Base-by-base conservation (phyloP, 1,284 basidiomycete genomes). In the Cutaneotrichosporon mucoides region DNA sequence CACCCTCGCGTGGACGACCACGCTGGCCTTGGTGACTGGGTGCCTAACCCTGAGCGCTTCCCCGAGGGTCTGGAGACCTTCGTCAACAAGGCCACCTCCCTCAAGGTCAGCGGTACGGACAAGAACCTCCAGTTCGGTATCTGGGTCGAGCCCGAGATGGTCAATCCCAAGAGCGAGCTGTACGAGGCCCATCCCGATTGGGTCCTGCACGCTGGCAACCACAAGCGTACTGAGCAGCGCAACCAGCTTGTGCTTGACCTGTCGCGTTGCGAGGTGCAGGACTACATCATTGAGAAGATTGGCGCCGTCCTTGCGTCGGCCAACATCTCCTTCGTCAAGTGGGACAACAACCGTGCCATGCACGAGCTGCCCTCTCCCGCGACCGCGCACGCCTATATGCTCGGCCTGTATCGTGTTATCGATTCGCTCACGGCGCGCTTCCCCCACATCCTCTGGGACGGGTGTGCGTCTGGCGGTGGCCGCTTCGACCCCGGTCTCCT, bases 141-240 rank as follows among this genome's bases (percentile, higher is more conserved):
- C 47, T 73, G 72, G 72, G 65, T 73, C 49, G 72, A 73, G 57
- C 71, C 71, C 11, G 71, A 73, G 58, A 73, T 73, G 72, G 70
- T 72, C 62, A 71, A 70, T 51, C 67, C 66, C 4, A 9, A 49
- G 10, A 69, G 67, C 4, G 66, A 66, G 38, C 58, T 73, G 43
- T 72, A 68, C 57, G 68, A 71, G 41, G 33, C 40, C 0, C 71
- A 73, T 57, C 70, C 72, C 6, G 68, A 71, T 38, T 73, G 69
- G 72, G 71, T 63, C 4, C 55, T 73, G 8, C 60, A 62, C n/a
- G 57, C 68, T 2, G 62, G 56, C 9, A 47, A 16, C 0, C 61
- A 67, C 45, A 41, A 48, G 13, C 61, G 63, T n/a, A 66, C 72
- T 4, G 62, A 64, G 51, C 59, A 60, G 41, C 61, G 72, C 13